Conservation (phyloP, 1,284 basidiomycete genomes). For the Pisolithus thermaeus region DNA sequence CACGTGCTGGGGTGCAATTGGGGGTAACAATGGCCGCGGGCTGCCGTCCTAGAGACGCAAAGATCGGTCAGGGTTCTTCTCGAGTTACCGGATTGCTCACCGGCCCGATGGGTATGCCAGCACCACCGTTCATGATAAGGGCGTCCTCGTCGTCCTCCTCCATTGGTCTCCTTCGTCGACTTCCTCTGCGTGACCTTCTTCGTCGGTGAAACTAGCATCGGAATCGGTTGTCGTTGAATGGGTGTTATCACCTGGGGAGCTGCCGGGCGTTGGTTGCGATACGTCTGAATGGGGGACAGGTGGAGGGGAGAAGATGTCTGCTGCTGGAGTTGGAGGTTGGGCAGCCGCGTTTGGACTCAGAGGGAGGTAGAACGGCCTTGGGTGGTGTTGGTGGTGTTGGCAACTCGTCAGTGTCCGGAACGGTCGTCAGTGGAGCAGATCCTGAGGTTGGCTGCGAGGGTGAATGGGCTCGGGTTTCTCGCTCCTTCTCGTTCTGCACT, state of each 20-base stretch:
- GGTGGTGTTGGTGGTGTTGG: constrained; percentile 37
- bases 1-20: constrained; percentile 64
- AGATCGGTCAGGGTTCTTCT: constrained; percentile 4
- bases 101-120: constrained; percentile 76
- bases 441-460: constrained; percentile 18
- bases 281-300: constrained; percentile 21
- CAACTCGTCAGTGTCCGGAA: constrained; percentile 34
- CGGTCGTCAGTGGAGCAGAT: constrained; percentile 21
- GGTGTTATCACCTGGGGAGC: constrained; percentile 23
- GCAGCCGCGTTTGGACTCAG: constrained; percentile 52
- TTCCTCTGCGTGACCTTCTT: constrained; percentile 35
- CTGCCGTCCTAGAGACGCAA: constrained; percentile 61
- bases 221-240: constrained; percentile 29
- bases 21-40: constrained; percentile 79
- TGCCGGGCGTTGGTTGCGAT: constrained; percentile 15
- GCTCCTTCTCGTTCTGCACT: constrained; percentile 25
- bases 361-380: constrained; percentile 38
- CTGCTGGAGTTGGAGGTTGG: constrained; percentile 52
- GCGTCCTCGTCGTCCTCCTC: constrained; percentile 73
- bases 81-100: constrained; percentile 37
- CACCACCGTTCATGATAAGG: constrained; percentile 75
- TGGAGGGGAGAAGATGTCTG: constrained; percentile 29
- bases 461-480: constrained; percentile 16
- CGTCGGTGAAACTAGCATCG: constrained; percentile 49
- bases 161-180: constrained; percentile 46